phyloP scores from a whole-genome alignment of 2,329 filamentous ascomycete genomes.

The Neopestalotiopsis rosae region DNA sequence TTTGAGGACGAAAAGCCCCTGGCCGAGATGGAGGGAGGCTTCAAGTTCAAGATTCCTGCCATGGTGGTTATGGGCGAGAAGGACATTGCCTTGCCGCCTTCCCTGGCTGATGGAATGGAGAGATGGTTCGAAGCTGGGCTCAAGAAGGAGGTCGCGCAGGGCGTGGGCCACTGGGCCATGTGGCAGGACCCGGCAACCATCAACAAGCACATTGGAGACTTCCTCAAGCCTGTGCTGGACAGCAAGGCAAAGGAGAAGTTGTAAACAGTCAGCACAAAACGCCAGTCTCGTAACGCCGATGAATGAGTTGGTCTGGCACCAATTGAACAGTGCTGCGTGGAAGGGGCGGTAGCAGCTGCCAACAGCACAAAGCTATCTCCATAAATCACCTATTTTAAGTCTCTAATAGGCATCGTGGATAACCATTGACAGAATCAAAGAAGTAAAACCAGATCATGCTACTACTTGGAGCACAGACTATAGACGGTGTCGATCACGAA shows the following conservation, averaged over 20 bases:
- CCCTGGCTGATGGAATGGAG: constrained; percentile 76
- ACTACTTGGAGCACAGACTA: neutral
- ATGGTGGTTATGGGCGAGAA: constrained; percentile 76
- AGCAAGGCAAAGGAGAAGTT: constrained; percentile 42
- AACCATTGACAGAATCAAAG: neutral
- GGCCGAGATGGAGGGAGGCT: constrained; percentile 64
- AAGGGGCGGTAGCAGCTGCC: neutral
- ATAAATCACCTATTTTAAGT: neutral
- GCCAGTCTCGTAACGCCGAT: neutral
- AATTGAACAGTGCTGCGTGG: neutral
- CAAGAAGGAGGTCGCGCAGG: constrained; percentile 60
- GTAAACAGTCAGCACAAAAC: constrained; percentile 27
- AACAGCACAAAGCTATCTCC: neutral
- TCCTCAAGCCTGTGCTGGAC: constrained; percentile 62
- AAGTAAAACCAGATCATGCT: neutral
- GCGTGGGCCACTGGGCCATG: constrained; percentile 82
- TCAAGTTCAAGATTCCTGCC: constrained; percentile 65
- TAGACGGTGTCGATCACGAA: neutral
- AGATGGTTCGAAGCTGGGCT: constrained; percentile 68
- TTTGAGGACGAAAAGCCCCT: constrained; percentile 74
- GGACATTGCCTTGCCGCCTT: constrained; percentile 75
- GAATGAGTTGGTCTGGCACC: neutral
- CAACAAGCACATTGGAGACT: constrained; percentile 71
- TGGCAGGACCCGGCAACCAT: constrained; percentile 74
- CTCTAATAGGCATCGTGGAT: neutral